Conservation (phyloP, 129 eudicot genomes). For the Rutidosis leptorrhynchoides region DNA sequence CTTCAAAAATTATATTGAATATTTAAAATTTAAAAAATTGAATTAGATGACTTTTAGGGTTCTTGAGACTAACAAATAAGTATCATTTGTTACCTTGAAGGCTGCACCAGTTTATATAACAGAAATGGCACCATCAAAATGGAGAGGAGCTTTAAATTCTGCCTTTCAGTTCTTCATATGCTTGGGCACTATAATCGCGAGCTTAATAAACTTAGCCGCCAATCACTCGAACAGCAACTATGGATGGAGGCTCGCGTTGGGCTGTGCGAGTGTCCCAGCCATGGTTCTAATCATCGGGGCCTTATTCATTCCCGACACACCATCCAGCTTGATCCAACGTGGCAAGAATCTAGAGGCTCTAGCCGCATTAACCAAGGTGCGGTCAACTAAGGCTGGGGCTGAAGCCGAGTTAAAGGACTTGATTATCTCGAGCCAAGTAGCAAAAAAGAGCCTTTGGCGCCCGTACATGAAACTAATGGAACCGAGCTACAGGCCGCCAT, state of each 20-base stretch:
- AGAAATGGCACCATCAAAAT: conserved; percentile 56
- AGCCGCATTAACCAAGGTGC: conserved; percentile 26
- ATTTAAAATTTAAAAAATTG: background rate
- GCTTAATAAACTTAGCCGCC: conserved; percentile 32
- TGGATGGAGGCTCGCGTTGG: conserved; percentile 47
- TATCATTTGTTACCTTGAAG: conserved; percentile 26
- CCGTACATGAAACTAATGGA: conserved; percentile 28
- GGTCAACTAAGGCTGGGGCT: conserved; percentile 30
- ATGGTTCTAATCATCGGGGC: conserved; percentile 35
- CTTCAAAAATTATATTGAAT: background rate
- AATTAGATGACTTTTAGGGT: background rate
- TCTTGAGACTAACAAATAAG: background rate
- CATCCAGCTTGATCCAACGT: conserved; percentile 43
- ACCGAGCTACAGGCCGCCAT: conserved; percentile 34
- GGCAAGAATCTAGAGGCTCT: conserved; percentile 39
- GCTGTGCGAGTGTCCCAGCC: conserved; percentile 37
- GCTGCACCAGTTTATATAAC: conserved; percentile 51
- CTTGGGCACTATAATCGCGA: conserved; percentile 30
- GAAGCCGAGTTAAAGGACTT: conserved; percentile 42
- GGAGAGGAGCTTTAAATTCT: conserved; percentile 45
- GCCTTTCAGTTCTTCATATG: conserved; percentile 45
- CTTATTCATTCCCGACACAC: conserved; percentile 45
- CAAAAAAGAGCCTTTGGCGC: background rate
- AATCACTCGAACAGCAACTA: background rate
- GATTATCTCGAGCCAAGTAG: conserved; percentile 20